Conservation (phyloP, 352 stramenopile species). For the Phytophthora brassicae region DNA sequence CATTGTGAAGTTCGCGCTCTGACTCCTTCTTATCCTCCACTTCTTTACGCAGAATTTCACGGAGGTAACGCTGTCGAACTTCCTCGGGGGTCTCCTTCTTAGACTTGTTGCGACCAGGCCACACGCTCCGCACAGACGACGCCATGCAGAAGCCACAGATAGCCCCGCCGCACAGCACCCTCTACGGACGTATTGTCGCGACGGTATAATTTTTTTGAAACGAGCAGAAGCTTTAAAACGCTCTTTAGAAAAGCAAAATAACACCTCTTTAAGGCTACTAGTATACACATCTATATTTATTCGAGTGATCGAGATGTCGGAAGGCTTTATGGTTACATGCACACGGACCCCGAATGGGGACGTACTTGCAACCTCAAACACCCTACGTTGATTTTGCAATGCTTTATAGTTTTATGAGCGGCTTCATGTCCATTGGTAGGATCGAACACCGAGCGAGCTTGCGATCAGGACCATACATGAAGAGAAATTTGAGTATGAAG, state of each 20-base stretch:
- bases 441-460: constrained; percentile 72
- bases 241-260: not conserved
- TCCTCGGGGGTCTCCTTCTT: constrained; percentile 42
- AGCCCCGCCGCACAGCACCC: too few relatives aligned
- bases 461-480: constrained; percentile 17
- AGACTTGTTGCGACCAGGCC: constrained; percentile 26
- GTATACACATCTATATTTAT: not conserved
- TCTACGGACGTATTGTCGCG: not conserved
- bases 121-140: constrained; percentile 3
- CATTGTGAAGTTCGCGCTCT: constrained; percentile 46
- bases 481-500: not conserved
- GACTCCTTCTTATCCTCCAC: constrained; percentile 37
- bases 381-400: constrained; percentile 56
- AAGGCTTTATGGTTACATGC: constrained; percentile 80
- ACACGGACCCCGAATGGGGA: constrained; percentile 32
- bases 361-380: constrained; percentile 80
- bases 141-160: constrained; percentile 1
- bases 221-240: not conserved
- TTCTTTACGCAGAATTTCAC: constrained; percentile 42
- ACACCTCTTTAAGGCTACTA: too few relatives aligned
- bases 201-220: too few relatives aligned
- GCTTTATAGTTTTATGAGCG: constrained; percentile 47
- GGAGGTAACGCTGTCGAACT: constrained; percentile 41
- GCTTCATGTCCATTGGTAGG: constrained; percentile 42
- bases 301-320: constrained; percentile 35